phyloP scores from a whole-genome alignment of 306 rosid genomes.

The Trichosanthes truncata region DNA sequence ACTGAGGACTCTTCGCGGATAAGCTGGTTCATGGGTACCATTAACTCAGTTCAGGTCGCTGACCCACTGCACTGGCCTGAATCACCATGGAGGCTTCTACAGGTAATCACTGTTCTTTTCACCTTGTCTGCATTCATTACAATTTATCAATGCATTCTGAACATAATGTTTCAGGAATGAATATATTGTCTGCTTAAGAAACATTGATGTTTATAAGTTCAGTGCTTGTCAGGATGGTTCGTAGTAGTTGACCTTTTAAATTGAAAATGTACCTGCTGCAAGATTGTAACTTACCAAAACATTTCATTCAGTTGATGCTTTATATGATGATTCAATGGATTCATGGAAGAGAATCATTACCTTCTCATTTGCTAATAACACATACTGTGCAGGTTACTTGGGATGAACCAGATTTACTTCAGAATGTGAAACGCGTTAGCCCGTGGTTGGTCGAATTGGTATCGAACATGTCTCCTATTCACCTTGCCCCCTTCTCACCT shows the following conservation, averaged over 20 bases:
- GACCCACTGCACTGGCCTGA: conserved; percentile 80
- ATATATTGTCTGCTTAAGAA: background rate
- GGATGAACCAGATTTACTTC: conserved; percentile 93
- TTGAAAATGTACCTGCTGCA: background rate
- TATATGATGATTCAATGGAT: background rate
- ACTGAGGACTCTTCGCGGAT: conserved; percentile 81
- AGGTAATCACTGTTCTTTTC: conserved; percentile 39
- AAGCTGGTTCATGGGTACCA: conserved; percentile 90
- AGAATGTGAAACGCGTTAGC: conserved; percentile 79
- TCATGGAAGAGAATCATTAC: background rate
- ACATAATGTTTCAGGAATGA: background rate
- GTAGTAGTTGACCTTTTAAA: background rate
- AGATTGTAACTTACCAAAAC: background rate
- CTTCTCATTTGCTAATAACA: background rate
- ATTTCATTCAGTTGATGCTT: background rate
- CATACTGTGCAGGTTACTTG: conserved; percentile 57
- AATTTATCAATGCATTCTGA: background rate
- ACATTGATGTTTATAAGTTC: background rate
- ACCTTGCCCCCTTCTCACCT: conserved; percentile 70
- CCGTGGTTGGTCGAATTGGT: conserved; percentile 93
- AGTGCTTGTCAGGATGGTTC: background rate
- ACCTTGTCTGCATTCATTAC: background rate
- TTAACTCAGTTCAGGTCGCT: conserved; percentile 64
- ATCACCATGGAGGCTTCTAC: conserved; percentile 95
- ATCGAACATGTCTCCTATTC: conserved; percentile 59